Evolutionary conservation across 2,329 filamentous ascomycete species (phyloP).

Genomic region (Aspergillus phoenicis): DNA sequence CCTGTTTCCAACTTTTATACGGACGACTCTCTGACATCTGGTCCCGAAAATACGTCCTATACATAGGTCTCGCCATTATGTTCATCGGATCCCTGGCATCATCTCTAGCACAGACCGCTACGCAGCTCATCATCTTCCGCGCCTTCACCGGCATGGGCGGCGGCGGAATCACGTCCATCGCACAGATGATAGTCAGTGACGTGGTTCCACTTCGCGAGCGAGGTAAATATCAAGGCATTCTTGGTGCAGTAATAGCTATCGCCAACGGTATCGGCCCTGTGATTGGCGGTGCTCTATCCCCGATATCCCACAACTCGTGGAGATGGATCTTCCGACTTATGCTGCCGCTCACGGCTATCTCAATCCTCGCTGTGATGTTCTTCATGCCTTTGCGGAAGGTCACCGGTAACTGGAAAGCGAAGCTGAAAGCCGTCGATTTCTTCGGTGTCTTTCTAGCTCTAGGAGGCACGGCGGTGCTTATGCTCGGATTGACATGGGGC

Average conservation of each 20-base stretch:
- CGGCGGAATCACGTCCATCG: slow-evolving; percentile 61
- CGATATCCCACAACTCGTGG: slow-evolving; percentile 50
- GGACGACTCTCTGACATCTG: slow-evolving; percentile 64
- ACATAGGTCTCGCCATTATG: slow-evolving; percentile 57
- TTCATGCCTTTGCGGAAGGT: slow-evolving; percentile 62
- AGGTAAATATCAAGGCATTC: slow-evolving; percentile 62
- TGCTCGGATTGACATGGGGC: slow-evolving; percentile 61
- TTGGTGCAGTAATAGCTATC: slow-evolving; percentile 55
- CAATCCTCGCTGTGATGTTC: slow-evolving; percentile 53
- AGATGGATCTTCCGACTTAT: slow-evolving; percentile 60
- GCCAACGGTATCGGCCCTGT: slow-evolving; percentile 59
- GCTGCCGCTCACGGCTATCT: slow-evolving; percentile 54
- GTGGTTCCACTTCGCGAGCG: slow-evolving; percentile 61
- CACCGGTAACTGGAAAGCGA: slow-evolving; percentile 54
- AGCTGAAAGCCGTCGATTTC: slow-evolving; percentile 57
- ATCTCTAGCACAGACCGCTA: slow-evolving; percentile 57
- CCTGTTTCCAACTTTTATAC: slow-evolving; percentile 66
- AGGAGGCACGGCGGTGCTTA: slow-evolving; percentile 48
- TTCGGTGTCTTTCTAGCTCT: slow-evolving; percentile 52
- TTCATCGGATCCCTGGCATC: slow-evolving; percentile 61
- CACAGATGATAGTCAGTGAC: slow-evolving; percentile 65
- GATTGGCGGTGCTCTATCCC: slow-evolving; percentile 56
- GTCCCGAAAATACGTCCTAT: slow-evolving; percentile 60
- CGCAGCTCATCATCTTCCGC: slow-evolving; percentile 63
- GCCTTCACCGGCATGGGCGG: slow-evolving; percentile 62